Evolutionary conservation across 148 eudicot species (phyloP), one percentile per base, ranked within the genome.

Genomic region (Rhododendron molle): DNA sequence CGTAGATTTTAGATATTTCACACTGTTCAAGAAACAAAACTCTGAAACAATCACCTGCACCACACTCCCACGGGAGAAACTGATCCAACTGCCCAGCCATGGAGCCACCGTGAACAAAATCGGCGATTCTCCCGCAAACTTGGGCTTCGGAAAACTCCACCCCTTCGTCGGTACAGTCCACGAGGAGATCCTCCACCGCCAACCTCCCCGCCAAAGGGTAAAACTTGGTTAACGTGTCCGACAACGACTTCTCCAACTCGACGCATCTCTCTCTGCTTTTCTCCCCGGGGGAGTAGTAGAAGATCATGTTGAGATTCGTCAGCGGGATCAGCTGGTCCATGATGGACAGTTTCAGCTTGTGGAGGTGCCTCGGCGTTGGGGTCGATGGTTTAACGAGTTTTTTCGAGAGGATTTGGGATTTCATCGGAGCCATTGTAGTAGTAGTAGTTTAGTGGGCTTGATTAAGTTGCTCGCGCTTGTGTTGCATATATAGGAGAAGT

Each of bases 131-230:
- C 18, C 73, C 73, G 0, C 4, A 56, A 0, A 84, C 81, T 0
- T 16, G 23, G 20, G 82, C 74, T 76, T 56, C 72, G 6, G 40
- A 2, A 76, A 76, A 76, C 52, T 84, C 72, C 18, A 84, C 86
- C 38, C 86, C 86, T 40, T 84, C n/a, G 5, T 84, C 86, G 5
- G 58, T 77, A 34, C 86, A 84, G 16, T 84, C 69, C 10, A 84
- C 73, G 18, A 30, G 6, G 10, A 84, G 81, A 34, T 76, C 86
- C 10, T 56, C 81, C 20, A 73, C 26, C 20, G 65, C 69, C 12
- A 85, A 81, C 23, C 88, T 86, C 2, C 88, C 90, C 0, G 90
- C 88, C 47, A 89, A 84, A 0, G 90, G 90, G 83, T 88, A 88
- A 20, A 79, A 83, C 40, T 44, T 46, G 13, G 81, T 74, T 14